Conservation (phyloP, 306 rosid genomes). For the Carpinus viminea region DNA sequence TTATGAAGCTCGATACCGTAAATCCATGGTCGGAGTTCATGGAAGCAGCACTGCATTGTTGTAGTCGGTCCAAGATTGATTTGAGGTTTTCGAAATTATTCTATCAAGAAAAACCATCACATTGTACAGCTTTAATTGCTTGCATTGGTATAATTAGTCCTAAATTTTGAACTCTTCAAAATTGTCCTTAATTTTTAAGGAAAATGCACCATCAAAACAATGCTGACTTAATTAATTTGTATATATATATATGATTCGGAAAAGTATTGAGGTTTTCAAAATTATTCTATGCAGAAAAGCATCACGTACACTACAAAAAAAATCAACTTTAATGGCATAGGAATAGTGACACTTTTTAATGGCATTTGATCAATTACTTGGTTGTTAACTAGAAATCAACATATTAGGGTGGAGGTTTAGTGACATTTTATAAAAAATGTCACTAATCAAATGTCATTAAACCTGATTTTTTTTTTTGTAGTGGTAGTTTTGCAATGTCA, state of each 20-base stretch:
- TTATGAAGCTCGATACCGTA: constrained; percentile 58
- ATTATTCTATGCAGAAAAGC: constrained; percentile 22
- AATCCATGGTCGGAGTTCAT: constrained; percentile 48
- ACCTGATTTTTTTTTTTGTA: no score
- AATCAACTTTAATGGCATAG: no score
- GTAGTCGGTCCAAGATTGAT: constrained; percentile 25
- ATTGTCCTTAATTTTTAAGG: constrained; percentile 7
- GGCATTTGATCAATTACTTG: no score
- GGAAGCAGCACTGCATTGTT: constrained; percentile 35
- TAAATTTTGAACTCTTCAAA: constrained; percentile 24
- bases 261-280: constrained; percentile 13
- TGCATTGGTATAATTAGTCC: neutral
- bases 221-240: neutral
- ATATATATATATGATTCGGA: neutral
- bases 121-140: neutral
- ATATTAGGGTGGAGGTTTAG: no score
- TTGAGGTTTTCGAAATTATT: constrained; percentile 20
- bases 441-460: no score
- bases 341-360: no score
- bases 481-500: constrained; percentile 3
- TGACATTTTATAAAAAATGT: no score
- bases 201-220: neutral
- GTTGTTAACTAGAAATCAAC: no score
- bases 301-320: no score
- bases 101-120: constrained; percentile 27